Evolutionary conservation across 2,329 filamentous ascomycete genomes (phyloP), one percentile per base, ranked within the genome.

Genomic region (Calonectria hongkongensis): DNA sequence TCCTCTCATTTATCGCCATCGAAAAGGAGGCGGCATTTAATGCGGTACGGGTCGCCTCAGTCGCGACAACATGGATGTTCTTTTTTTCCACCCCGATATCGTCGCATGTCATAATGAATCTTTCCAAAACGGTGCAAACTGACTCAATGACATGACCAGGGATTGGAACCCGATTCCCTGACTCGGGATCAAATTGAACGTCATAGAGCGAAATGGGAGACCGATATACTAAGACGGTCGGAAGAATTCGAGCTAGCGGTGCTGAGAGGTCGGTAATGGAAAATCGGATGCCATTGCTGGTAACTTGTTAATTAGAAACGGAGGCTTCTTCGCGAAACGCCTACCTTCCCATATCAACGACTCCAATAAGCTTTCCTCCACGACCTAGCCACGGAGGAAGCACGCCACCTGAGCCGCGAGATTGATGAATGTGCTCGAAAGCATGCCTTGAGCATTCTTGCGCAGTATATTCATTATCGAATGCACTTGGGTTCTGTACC

Each of bases 251-350:
- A 9, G 91, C 87, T 27, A 89, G 90, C 4, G 87, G 86, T 12
- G 89, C 65, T 6, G 81, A 81, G n/a, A 83, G 68, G 50, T 83
- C 81, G 18, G 81, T 80, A 71, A 94, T 92, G 10, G 92, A 94
- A 84, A 94, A 93, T 45, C 93, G 91, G 72, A 94, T 93, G 71
- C 93, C 93, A 84, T 94, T 94, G 83, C 92, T 90, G 25, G 0
- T n/a, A 9, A 39, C 21, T 5, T 10, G 4, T 54, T 18, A 54
- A 9, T 8, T 3, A n/a, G 33, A 16, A 10, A 8, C 8, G 75
- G 71, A 5, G 33, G 48, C n/a, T 25, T 6, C 41, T 27, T 13
- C 10, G 9, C 7, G 6, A n/a, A 2, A 41, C 54, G 75, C 50
- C 75, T 45, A 82, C 83, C 83, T 84, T 73, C 83, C 83, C 83